Evolutionary conservation across 2,329 filamentous ascomycete species (phyloP), one percentile per base, ranked within the genome.

Genomic region (Fusarium tanahbumbuense): DNA sequence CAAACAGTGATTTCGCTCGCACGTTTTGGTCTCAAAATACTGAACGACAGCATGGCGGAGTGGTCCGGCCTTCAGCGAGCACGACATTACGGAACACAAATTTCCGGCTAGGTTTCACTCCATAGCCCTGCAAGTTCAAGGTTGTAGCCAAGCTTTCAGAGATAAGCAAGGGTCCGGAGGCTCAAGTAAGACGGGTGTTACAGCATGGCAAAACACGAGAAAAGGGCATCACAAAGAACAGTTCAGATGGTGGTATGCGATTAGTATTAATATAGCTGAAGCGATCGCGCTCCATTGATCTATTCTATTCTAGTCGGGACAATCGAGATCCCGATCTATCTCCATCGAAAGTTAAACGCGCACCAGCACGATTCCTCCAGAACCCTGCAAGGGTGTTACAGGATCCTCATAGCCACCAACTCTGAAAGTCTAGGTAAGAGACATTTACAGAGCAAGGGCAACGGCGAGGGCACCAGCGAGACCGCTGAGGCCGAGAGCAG

Each of bases 221-320:
- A 22, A 18, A 25, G 12, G 5, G 18, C 30, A 54, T 49, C 57
- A 67, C 44, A 28, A n/a, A 15, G 23, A 11, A 27, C 16, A 16
- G n/a, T 44, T 22, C 30, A 40, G 52, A 56, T 47, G 61, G 57
- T 56, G 73, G 60, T 73, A 59, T 62, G 71, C 62, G 58, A 75
- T 75, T 75, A 75, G 57, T 66, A 75, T 75, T 75, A 75, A 75
- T 70, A 60, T 73, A 66, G 56, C 54, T 50, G 67, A 73, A 74
- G 70, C 64, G 52, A 45, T 56, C 27, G 48, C 25, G 69, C 73
- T 71, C 67, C 71, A 69, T 64, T 67, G 60, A 59, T 61, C 66
- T 70, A 67, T 64, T 53, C 70, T 71, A 58, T 50, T 57, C 62
- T 63, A 67, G 62, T 54, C 68, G 49, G 68, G 59, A 69, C 56